Percentiles rank a stretch among this genome's conserved stretches.
Conservation (phyloP, 2,329 filamentous ascomycete genomes). For the Aspergillus sojae region DNA sequence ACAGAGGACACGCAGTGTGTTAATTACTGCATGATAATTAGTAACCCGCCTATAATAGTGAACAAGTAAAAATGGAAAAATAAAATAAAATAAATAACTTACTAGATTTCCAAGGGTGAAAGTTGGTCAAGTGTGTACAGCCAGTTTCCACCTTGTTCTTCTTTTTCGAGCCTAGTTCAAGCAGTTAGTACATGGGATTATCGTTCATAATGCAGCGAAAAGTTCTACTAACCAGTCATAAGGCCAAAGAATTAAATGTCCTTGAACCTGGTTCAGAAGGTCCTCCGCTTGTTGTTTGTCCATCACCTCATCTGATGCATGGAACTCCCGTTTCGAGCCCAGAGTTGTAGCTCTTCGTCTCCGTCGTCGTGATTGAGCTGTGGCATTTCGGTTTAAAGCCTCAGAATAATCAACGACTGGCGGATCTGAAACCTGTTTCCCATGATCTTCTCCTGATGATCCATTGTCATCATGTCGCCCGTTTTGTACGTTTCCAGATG, state of each 20-base stretch:
- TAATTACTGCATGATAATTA: conserved; percentile 33
- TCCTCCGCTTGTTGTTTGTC: conserved; percentile 76
- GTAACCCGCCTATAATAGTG: neutral
- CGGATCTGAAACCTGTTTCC: conserved; percentile 34
- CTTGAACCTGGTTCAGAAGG: conserved; percentile 79
- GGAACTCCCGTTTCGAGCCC: conserved; percentile 51
- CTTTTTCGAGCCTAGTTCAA: conserved; percentile 68
- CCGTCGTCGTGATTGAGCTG: conserved; percentile 38
- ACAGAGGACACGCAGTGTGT: conserved; percentile 15
- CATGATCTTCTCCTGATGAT: conserved; percentile 31
- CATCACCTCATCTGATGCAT: conserved; percentile 72
- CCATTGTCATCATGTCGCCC: conserved; percentile 29
- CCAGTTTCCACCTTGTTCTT: conserved; percentile 94
- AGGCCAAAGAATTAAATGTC: conserved; percentile 86
- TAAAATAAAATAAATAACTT: conserved; percentile 23
- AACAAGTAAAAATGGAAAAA: too few relatives aligned
- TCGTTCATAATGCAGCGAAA: neutral
- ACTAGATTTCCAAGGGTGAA: conserved; percentile 93
- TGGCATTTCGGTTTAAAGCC: conserved; percentile 41
- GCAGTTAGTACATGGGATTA: conserved; percentile 15
- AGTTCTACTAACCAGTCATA: conserved; percentile 74
- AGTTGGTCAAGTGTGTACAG: conserved; percentile 95
- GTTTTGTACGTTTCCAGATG: conserved; percentile 26
- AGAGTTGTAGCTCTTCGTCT: conserved; percentile 50
- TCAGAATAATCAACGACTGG: conserved; percentile 44